These are phyloP conservation scores for Actinidia chinensis DNA, from an alignment of 179 eudicot species.

Conservation along the genomic window DNA sequence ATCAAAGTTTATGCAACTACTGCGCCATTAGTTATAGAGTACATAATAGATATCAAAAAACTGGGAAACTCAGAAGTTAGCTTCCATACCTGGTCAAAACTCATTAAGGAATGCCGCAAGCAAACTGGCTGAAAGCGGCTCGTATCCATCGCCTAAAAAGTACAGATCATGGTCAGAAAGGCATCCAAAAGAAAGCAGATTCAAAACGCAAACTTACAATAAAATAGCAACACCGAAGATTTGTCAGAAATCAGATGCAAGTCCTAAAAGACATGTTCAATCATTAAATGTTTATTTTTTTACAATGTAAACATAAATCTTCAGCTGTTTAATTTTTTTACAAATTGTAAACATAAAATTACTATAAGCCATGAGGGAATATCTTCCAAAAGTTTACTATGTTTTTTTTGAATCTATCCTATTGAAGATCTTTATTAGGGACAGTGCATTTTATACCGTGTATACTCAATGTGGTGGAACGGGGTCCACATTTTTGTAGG, in stretches of 20 bases:
- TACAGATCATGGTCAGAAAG: background rate
- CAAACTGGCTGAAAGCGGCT: conserved; percentile 31
- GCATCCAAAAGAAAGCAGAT: background rate
- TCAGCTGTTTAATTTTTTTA: background rate
- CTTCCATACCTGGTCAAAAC: conserved; percentile 8
- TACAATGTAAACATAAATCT: background rate
- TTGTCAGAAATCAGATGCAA: background rate
- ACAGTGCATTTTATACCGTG: too few species aligned
- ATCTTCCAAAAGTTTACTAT: background rate
- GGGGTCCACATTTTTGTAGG: too few species aligned
- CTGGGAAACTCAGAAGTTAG: background rate
- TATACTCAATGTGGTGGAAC: too few species aligned
- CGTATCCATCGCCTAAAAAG: conserved; percentile 43
- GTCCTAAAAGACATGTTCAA: background rate
- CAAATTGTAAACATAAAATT: background rate
- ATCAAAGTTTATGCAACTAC: background rate
- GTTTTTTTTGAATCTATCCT: background rate
- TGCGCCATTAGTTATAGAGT: background rate
- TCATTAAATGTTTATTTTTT: background rate
- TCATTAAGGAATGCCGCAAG: background rate
- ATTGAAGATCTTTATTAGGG: background rate
- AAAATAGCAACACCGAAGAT: background rate
- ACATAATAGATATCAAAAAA: background rate
- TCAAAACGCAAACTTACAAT: background rate
- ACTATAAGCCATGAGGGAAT: too few species aligned